phyloP scores from a whole-genome alignment of 805 yeast genomes.

The Debaryomyces castellii region DNA sequence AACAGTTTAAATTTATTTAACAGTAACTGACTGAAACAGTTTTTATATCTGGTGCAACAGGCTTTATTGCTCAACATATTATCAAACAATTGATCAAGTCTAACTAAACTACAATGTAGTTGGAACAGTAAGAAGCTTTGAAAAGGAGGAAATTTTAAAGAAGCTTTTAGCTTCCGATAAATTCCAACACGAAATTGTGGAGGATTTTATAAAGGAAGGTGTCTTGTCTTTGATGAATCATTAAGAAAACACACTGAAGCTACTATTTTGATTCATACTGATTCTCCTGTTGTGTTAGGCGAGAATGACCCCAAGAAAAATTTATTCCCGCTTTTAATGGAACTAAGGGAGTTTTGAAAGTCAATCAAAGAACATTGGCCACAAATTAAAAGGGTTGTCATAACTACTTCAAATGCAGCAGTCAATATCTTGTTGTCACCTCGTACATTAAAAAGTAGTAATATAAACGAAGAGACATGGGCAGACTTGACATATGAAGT shows the following conservation, averaged over 20 bases:
- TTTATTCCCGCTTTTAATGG: conserved; percentile 52
- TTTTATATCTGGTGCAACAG: conserved; percentile 54
- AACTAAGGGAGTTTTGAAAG: conserved; percentile 42
- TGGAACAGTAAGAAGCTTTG: conserved; percentile 50
- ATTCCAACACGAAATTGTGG: conserved; percentile 20
- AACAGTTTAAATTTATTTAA: too few species aligned
- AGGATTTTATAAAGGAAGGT: conserved; percentile 20
- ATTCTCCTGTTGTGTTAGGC: conserved; percentile 44
- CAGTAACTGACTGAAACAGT: conserved; percentile 18
- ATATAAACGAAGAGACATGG: conserved; percentile 16
- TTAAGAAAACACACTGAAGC: conserved; percentile 38
- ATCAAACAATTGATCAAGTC: conserved; percentile 36
- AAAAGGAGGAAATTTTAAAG: conserved; percentile 39
- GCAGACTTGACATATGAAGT: conserved; percentile 12
- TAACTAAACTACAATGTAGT: conserved; percentile 46
- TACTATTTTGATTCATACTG: conserved; percentile 48
- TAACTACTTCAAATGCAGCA: conserved; percentile 46
- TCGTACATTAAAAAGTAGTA: background rate
- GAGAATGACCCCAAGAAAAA: conserved; percentile 38
- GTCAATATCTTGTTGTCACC: background rate
- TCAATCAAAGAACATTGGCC: conserved; percentile 40
- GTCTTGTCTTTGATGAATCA: conserved; percentile 48
- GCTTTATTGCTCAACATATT: conserved; percentile 54
- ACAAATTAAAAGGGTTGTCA: conserved; percentile 43
- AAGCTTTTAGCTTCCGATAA: conserved; percentile 4